A percentile compares a stretch with the other conserved stretches of the same genome.
These are phyloP conservation scores for Maudiozyma pseudohumilis DNA, from an alignment of 805 yeast species.

Conservation along the genomic window DNA sequence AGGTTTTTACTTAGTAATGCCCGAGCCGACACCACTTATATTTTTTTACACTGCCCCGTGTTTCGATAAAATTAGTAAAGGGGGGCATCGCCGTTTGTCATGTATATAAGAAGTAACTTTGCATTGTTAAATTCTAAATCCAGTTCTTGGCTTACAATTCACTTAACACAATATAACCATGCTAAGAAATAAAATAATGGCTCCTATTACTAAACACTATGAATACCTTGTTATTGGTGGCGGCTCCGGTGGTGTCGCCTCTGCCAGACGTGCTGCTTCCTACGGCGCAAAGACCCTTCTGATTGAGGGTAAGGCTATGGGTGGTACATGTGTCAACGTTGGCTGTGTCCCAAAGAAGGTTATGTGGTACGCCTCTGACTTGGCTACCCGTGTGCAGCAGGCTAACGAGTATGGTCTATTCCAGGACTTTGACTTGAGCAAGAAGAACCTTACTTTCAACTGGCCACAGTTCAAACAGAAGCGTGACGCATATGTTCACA, in stretches of 20 bases:
- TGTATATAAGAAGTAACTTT: too few species aligned
- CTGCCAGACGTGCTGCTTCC: constrained; percentile 91
- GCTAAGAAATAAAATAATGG: constrained; percentile 35
- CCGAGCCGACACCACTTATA: too few species aligned
- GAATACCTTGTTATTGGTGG: constrained; percentile 96
- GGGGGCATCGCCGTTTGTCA: too few species aligned
- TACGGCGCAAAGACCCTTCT: constrained; percentile 83
- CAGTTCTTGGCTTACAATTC: too few species aligned
- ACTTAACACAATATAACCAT: too few species aligned
- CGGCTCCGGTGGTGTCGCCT: constrained; percentile 99
- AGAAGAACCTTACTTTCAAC: constrained; percentile 52
- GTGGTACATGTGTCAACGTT: constrained; percentile 98
- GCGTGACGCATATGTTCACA: constrained; percentile 82
- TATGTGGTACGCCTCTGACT: constrained; percentile 95
- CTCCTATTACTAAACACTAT: constrained; percentile 54
- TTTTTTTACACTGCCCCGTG: too few species aligned
- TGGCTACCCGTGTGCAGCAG: constrained; percentile 64
- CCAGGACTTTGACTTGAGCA: constrained; percentile 42
- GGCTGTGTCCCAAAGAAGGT: constrained; percentile 99
- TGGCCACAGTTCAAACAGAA: constrained; percentile 77
- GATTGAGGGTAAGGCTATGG: constrained; percentile 73
- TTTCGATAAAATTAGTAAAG: too few species aligned
- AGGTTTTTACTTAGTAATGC: too few species aligned
- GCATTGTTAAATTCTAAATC: too few species aligned
- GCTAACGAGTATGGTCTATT: constrained; percentile 79